Conservation (phyloP, 768 basidiomycete species). For the Serendipita sp. region DNA sequence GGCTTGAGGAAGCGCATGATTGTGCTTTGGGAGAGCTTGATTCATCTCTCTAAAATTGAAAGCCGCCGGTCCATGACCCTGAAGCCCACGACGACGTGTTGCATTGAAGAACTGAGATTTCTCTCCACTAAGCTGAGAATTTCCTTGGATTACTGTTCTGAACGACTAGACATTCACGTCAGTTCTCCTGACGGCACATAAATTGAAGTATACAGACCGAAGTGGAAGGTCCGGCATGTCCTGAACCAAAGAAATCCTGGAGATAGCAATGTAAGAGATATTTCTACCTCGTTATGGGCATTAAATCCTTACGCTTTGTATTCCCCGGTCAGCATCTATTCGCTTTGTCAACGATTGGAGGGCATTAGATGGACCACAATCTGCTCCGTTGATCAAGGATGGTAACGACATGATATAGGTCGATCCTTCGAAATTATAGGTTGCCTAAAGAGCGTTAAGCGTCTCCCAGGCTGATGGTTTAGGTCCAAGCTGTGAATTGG, state of each 20-base stretch:
- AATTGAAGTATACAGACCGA: slow-evolving; percentile 30
- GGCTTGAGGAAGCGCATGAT: background rate
- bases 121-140: slow-evolving; percentile 39
- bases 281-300: background rate
- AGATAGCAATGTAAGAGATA: background rate
- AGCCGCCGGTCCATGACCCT: background rate
- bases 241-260: slow-evolving; percentile 56
- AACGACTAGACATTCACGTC: slow-evolving; percentile 31
- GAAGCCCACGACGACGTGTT: background rate
- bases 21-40: slow-evolving; percentile 1
- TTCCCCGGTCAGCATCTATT: slow-evolving; percentile 62
- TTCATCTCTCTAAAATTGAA: slow-evolving; percentile 8
- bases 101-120: slow-evolving; percentile 48
- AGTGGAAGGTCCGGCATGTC: slow-evolving; percentile 44
- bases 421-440: too few species aligned
- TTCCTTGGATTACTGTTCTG: slow-evolving; percentile 33
- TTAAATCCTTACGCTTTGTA: slow-evolving; percentile 47
- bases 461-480: too few species aligned
- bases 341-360: slow-evolving; percentile 64
- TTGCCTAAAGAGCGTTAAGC: too few species aligned
- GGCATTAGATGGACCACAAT: slow-evolving; percentile 77
- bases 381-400: slow-evolving; percentile 57
- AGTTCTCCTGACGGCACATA: slow-evolving; percentile 6
- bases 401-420: slow-evolving; percentile 50
- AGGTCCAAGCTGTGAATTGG: too few species aligned